Base-by-base conservation (phyloP, 306 rosid species). In the Trifolium dubium region DNA sequence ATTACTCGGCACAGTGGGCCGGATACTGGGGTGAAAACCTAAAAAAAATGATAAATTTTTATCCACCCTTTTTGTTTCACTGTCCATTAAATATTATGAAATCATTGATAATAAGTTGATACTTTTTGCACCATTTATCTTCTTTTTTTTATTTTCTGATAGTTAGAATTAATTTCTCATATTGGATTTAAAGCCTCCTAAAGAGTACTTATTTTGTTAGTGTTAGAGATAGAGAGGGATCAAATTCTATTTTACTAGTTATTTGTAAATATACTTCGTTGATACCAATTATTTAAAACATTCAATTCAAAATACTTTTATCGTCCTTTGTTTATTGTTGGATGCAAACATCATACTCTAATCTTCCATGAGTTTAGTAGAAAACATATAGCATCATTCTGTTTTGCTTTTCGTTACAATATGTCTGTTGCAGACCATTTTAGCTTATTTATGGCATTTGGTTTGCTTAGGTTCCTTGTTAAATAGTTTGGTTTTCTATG, bases 401-500 rank as follows among this genome's bases (percentile, higher is more conserved):
- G 46, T 11, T 58, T 65, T 54, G 46, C 47, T 56, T 53, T 18
- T 71, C 8, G 2, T 12, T 58, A 35, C 59, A 65, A n/a, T 66
- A 65, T 51, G 14, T 14, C 31, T 71, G 77, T 67, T 62, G 29
- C 11, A 18, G 23, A 40, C 62, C 43, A 58, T 67, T 32, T 73
- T 13, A 43, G 11, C 29, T 69, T 73, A 30, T 30, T 13, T 50
- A 4, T 29, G 54, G 61, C 61, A 37, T 74, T 44, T 23, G 18
- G 31, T 61, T 70, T 68, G 66, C 18, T 17, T 77, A 17, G 69
- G 23, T 10, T 67, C 65, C 61, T 79, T 19, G 67, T 67, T 75
- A 53, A 77, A 54, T 83, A 69, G 37, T 51, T 4, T 67, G 71
- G 65, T 81, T 66, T 67, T 17, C 49, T 71, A 23, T 60, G 79